phyloP scores from a whole-genome alignment of 2,329 filamentous ascomycete species.

The Bipolaris gigantea region DNA sequence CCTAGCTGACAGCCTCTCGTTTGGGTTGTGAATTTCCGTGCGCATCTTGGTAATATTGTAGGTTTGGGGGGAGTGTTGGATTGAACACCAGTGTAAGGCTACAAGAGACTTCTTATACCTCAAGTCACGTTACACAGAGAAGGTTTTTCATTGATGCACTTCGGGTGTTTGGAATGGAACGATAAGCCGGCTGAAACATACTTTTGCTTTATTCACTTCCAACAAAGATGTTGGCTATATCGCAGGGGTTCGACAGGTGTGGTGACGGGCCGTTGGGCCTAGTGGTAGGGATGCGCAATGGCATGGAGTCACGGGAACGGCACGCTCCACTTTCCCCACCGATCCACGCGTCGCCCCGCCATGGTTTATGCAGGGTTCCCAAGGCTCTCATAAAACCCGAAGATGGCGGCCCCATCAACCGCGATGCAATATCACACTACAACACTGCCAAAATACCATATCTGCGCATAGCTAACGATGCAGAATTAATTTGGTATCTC shows the following conservation, averaged over 20 bases:
- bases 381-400: no score
- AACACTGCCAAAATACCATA: no score
- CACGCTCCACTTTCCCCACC: slow-evolving; percentile 2
- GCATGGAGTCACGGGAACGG: neutral
- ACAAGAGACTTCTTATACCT: neutral
- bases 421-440: no score
- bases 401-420: no score
- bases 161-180: neutral
- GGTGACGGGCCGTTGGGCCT: neutral
- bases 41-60: neutral
- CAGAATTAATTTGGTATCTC: no score
- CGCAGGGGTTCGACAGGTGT: neutral
- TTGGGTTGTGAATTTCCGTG: neutral
- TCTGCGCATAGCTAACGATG: no score
- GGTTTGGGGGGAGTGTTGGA: neutral
- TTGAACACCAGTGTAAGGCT: neutral
- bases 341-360: slow-evolving; percentile 38
- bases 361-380: slow-evolving; percentile 4
- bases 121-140: neutral
- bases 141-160: neutral
- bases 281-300: neutral
- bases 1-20: neutral
- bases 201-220: neutral
- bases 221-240: neutral
- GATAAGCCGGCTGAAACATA: neutral